Percentiles rank a stretch among this genome's conserved stretches.
These are phyloP conservation scores for Rhizopus microsporus DNA, from an alignment of 371 early-diverging fungal genomes.

Conservation along the genomic window DNA sequence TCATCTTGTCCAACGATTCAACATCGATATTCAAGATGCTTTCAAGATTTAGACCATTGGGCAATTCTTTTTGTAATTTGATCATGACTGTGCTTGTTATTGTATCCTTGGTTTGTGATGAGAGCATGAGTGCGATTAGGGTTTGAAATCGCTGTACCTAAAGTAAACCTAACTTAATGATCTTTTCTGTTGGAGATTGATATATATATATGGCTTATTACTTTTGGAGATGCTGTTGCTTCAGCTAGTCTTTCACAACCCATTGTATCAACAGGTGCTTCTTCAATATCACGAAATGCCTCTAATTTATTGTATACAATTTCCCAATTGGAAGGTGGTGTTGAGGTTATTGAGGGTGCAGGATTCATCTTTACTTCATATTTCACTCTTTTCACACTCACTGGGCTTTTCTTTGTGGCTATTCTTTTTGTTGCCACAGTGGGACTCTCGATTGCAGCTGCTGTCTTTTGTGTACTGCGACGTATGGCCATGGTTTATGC, in stretches of 20 bases:
- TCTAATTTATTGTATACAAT: conserved; percentile 63
- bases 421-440: neutral
- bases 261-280: conserved; percentile 95
- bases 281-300: conserved; percentile 56
- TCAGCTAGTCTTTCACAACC: conserved; percentile 88
- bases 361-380: neutral
- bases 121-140: conserved; percentile 89
- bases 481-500: too few species aligned
- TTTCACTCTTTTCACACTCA: neutral
- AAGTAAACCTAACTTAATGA: neutral
- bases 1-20: conserved; percentile 67
- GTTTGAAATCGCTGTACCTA: conserved; percentile 84
- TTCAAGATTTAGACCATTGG: conserved; percentile 66
- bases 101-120: conserved; percentile 96
- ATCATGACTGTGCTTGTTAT: conserved; percentile 81
- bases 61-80: conserved; percentile 62
- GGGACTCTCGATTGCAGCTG: neutral
- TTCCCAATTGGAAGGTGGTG: conserved; percentile 66
- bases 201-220: neutral
- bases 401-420: neutral
- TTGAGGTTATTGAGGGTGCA: neutral
- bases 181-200: neutral
- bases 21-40: conserved; percentile 59
- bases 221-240: conserved; percentile 23
- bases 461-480: neutral